phyloP scores from a whole-genome alignment of 108 stramenopile species.

The Bacterosira constricta region DNA sequence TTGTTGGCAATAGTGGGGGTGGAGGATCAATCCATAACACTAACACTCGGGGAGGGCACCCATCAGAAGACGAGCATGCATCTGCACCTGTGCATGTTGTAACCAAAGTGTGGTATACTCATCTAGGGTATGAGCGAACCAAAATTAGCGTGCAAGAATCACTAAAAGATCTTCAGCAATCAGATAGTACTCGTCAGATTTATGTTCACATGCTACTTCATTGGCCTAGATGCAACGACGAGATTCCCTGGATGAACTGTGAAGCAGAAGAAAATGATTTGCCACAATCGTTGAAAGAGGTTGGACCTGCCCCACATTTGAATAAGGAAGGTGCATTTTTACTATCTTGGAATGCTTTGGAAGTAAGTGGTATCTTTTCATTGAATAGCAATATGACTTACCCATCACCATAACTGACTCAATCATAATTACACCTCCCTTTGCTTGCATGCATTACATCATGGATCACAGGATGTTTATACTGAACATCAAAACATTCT shows the following conservation, averaged over 20 bases:
- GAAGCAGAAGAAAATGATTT: slow-evolving; percentile 67
- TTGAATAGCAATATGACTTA: too few species aligned
- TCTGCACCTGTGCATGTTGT: slow-evolving; percentile 70
- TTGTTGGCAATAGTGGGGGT: neutral
- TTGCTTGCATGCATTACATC: too few species aligned
- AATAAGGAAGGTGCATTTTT: slow-evolving; percentile 79
- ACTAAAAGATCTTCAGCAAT: slow-evolving; percentile 39
- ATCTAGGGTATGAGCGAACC: slow-evolving; percentile 86
- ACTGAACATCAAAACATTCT: neutral
- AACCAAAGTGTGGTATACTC: slow-evolving; percentile 94
- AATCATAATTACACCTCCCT: neutral
- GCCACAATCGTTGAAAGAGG: slow-evolving; percentile 56
- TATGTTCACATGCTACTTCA: slow-evolving; percentile 80
- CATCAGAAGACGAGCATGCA: slow-evolving; percentile 19
- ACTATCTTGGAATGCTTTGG: slow-evolving; percentile 81
- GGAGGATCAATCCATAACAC: slow-evolving; percentile 18
- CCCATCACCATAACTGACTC: neutral
- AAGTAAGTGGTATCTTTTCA: too few species aligned
- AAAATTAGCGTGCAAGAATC: slow-evolving; percentile 65
- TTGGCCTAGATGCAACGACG: slow-evolving; percentile 84
- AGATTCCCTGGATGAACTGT: slow-evolving; percentile 87
- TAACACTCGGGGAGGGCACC: neutral
- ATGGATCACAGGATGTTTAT: neutral
- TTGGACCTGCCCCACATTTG: slow-evolving; percentile 76
- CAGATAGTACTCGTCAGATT: slow-evolving; percentile 33